A percentile compares a stretch with the other conserved stretches of the same genome.
phyloP scores from a whole-genome alignment of 1,284 basidiomycete genomes.

The Moesziomyces parantarcticus region DNA sequence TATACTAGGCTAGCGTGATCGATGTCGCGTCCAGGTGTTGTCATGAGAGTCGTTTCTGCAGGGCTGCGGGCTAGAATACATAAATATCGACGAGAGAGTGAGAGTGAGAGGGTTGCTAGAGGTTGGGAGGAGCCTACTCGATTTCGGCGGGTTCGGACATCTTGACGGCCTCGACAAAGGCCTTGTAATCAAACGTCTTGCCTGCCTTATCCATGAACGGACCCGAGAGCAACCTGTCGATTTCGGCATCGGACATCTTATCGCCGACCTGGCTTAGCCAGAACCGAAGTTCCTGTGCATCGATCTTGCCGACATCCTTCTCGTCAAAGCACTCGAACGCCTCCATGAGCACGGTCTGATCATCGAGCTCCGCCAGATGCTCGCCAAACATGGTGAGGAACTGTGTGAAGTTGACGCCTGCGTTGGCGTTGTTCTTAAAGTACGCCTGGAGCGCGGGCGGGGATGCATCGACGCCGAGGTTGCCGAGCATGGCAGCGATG shows the following conservation, averaged over 20 bases:
- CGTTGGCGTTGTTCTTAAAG: slow-evolving; percentile 12
- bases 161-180: slow-evolving; percentile 64
- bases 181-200: slow-evolving; percentile 65
- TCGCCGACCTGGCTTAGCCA: slow-evolving; percentile 63
- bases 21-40: too few relatives aligned
- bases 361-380: slow-evolving; percentile 57
- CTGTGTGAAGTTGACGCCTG: slow-evolving; percentile 61
- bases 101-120: too few relatives aligned
- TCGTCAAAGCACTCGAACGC: slow-evolving; percentile 68
- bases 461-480: slow-evolving; percentile 55
- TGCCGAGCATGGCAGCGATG: slow-evolving; percentile 60
- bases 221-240: slow-evolving; percentile 55
- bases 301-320: slow-evolving; percentile 60
- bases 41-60: too few relatives aligned
- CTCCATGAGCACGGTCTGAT: slow-evolving; percentile 56
- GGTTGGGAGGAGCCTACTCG: slow-evolving; percentile 21
- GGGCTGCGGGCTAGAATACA: too few relatives aligned
- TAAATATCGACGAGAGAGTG: too few relatives aligned
- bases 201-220: slow-evolving; percentile 62
- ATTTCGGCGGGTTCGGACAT: slow-evolving; percentile 63
- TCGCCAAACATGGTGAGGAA: slow-evolving; percentile 66
- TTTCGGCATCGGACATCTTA: slow-evolving; percentile 58
- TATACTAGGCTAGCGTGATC: too few relatives aligned
- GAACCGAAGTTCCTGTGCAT: slow-evolving; percentile 55
- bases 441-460: slow-evolving; percentile 26